Percentiles rank a stretch among this genome's conserved stretches.
Evolutionary conservation across 495 filamentous ascomycete genomes (phyloP).

Genomic region (Talaromyces adpressus): DNA sequence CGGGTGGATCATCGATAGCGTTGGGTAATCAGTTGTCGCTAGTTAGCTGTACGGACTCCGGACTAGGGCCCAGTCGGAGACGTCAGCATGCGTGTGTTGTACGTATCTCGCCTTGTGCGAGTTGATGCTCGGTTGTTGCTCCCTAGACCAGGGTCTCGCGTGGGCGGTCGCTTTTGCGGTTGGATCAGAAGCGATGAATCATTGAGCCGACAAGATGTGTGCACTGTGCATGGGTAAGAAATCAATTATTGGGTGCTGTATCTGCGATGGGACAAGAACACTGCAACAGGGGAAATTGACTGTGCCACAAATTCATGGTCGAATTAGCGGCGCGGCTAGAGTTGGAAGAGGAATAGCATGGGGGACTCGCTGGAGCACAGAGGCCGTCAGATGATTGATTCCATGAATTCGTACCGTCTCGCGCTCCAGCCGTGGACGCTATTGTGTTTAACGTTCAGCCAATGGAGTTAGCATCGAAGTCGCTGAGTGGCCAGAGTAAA

Average conservation of each 20-base stretch:
- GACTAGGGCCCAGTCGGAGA: background rate
- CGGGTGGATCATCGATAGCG: slow-evolving; percentile 3
- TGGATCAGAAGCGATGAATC: background rate
- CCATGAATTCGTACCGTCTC: background rate
- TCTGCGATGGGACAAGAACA: background rate
- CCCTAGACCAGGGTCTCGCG: slow-evolving; percentile 4
- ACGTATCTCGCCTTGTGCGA: background rate
- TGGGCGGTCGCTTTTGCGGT: background rate
- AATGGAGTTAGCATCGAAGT: background rate
- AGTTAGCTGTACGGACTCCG: background rate
- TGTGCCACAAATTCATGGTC: background rate
- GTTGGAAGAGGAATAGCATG: slow-evolving; percentile 1
- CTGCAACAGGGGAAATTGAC: background rate
- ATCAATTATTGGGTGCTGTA: background rate
- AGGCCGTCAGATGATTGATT: slow-evolving; percentile 3
- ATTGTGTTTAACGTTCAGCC: background rate
- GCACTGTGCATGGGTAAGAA: background rate
- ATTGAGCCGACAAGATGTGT: background rate
- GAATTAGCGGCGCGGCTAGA: slow-evolving; percentile 1
- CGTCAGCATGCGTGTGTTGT: slow-evolving; percentile 2
- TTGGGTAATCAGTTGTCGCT: background rate
- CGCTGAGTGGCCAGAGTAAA: slow-evolving; percentile 1
- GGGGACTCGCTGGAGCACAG: background rate
- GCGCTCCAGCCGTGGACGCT: background rate
- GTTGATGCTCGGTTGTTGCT: slow-evolving; percentile 1